Evolutionary conservation across 2,329 filamentous ascomycete genomes (phyloP).

Genomic region (Paecilomyces niveus): DNA sequence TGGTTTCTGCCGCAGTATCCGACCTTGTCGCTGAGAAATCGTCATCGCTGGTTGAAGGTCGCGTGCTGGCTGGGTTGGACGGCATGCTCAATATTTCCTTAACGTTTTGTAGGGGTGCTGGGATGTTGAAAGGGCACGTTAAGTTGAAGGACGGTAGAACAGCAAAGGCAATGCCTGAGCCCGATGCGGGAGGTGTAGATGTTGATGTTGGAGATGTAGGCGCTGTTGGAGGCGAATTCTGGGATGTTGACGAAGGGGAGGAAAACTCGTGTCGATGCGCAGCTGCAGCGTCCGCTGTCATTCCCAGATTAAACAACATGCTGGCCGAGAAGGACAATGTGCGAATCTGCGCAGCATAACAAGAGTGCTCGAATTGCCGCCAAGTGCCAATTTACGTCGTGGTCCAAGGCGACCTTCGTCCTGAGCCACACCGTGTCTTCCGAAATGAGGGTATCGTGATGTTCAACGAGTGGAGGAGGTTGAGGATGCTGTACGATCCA

Average conservation of each 20-base stretch:
- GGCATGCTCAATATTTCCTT: neutral
- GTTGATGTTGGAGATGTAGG: neutral
- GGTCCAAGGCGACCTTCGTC: neutral
- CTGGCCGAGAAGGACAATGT: neutral
- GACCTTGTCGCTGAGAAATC: constrained; percentile 16
- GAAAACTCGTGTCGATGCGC: constrained; percentile 31
- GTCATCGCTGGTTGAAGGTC: constrained; percentile 14
- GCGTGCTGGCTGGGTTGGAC: neutral
- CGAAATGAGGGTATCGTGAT: neutral
- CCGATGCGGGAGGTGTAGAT: neutral
- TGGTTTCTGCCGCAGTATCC: constrained; percentile 11
- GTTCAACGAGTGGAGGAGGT: neutral
- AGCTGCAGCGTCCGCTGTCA: constrained; percentile 38
- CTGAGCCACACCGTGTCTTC: neutral
- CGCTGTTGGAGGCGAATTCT: neutral
- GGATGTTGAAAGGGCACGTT: neutral
- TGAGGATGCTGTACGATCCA: neutral
- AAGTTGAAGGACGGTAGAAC: neutral
- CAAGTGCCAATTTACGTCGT: neutral
- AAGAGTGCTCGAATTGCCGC: neutral
- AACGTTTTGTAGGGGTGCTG: neutral
- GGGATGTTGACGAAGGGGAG: constrained; percentile 4
- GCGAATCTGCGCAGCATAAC: neutral
- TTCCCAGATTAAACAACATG: constrained; percentile 36
- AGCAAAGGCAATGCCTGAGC: neutral